phyloP scores from a whole-genome alignment of 176 grass and related monocot species.

The Echinochloa phyllopogon region DNA sequence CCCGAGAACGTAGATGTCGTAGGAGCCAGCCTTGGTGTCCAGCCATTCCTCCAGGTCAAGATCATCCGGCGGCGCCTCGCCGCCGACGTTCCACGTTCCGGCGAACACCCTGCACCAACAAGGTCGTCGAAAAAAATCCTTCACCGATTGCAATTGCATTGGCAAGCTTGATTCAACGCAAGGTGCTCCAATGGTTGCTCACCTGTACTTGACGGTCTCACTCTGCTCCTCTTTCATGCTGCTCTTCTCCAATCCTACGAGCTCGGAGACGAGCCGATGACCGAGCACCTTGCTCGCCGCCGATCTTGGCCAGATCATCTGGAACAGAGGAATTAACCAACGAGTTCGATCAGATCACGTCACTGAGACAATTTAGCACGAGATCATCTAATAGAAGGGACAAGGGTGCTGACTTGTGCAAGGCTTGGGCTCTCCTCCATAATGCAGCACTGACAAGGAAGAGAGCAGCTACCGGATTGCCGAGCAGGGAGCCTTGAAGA shows the following conservation, averaged over 20 bases:
- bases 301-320: conserved; percentile 63
- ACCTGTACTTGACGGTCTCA: conserved; percentile 67
- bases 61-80: conserved; percentile 54
- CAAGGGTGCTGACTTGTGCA: conserved; percentile 50
- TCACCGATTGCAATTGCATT: background rate
- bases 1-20: conserved; percentile 94
- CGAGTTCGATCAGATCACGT: conserved; percentile 5
- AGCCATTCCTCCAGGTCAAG: conserved; percentile 80
- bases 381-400: background rate
- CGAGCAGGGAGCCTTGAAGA: background rate
- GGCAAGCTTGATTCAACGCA: background rate
- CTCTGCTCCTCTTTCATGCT: conserved; percentile 25
- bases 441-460: background rate
- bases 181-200: conserved; percentile 12
- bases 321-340: background rate
- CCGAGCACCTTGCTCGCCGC: conserved; percentile 43
- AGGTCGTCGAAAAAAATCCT: background rate
- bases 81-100: conserved; percentile 86
- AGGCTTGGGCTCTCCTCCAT: conserved; percentile 46
- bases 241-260: conserved; percentile 35
- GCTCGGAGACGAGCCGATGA: conserved; percentile 44
- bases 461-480: background rate
- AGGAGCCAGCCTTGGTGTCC: conserved; percentile 53
- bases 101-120: conserved; percentile 66
- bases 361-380: background rate